Base-by-base conservation (phyloP, 495 filamentous ascomycete species). In the Tuber brumale region DNA sequence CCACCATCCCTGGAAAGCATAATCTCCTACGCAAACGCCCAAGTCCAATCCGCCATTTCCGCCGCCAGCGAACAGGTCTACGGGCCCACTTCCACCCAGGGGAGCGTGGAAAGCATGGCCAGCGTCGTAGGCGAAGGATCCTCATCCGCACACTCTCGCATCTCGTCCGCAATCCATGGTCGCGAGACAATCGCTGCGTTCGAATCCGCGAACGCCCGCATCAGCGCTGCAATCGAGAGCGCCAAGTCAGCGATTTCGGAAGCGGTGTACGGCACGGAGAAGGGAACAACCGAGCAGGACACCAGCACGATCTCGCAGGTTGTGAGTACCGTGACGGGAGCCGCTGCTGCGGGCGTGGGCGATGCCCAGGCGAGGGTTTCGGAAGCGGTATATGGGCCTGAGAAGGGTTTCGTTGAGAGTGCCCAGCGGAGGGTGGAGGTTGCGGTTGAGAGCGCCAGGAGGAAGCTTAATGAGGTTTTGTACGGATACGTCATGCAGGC, bases 61-160 rank as follows among this genome's bases (percentile, higher is more conserved):
- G 89, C 88, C 41, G 90, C 88, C 5, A 89, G 86, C 74, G 81
- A 85, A 21, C 88, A 90, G 70, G 82, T 90, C 69, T 91, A 91
- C 81, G 91, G 90, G 46, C 48, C 21, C 48, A 51, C 48, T 51
- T 86, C 87, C 0, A 77, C 81, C 14, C 90, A 89, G 80, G 88
- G 89, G 21, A 84, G 85, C 18, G 85, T 85, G 35, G 90, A 89
- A 76, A 80, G 87, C 75, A 88, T 86, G 21, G 88, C 86, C 27
- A 87, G 87, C 51, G 85, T 84, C 57, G 84, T 91, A 48, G 84
- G 85, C 21, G 86, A 85, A 10, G 87, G 87, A 12, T 88, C 87
- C 43, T 83, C 84, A 3, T 86, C 86, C 72, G 89, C 89, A 31
- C 84, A 85, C 43, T 82, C 81, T 45, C 85, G 86, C 10, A 84